phyloP scores from a whole-genome alignment of 1,284 basidiomycete genomes.

The Agroathelia rolfsii region DNA sequence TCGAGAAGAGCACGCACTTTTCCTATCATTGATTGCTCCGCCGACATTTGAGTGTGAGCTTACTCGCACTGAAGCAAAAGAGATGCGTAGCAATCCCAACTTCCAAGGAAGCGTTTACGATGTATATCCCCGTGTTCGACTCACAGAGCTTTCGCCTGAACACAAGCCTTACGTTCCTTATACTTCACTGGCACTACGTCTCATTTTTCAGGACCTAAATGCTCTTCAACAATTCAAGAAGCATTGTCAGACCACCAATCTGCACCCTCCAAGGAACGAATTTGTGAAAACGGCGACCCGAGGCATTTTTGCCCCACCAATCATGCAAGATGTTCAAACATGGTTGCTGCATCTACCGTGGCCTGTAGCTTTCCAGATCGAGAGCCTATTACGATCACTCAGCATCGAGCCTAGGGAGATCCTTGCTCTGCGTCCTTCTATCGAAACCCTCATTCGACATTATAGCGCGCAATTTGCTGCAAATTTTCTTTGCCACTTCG shows the following conservation, averaged over 20 bases:
- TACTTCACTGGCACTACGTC: constrained; percentile 36
- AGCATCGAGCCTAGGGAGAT: constrained; percentile 48
- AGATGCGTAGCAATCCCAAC: constrained; percentile 20
- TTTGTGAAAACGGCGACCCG: constrained; percentile 31
- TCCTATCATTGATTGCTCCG: constrained; percentile 31
- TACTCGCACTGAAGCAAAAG: constrained; percentile 3
- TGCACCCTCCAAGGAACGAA: constrained; percentile 23
- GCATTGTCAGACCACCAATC: constrained; percentile 26
- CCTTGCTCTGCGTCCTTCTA: constrained; percentile 28
- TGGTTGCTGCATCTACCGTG: constrained; percentile 39
- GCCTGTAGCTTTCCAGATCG: constrained; percentile 62
- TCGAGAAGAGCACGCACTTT: constrained; percentile 24
- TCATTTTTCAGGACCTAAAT: constrained; percentile 27
- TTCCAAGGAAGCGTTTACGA: constrained; percentile 14
- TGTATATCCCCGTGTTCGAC: constrained; percentile 12
- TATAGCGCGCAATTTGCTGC: constrained; percentile 27
- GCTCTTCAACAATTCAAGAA: constrained; percentile 30
- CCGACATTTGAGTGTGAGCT: constrained; percentile 32
- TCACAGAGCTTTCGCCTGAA: constrained; percentile 10
- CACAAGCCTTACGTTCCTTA: constrained; percentile 27
- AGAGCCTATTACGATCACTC: constrained; percentile 50
- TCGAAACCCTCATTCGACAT: constrained; percentile 30
- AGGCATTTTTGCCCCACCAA: constrained; percentile 30
- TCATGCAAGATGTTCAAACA: constrained; percentile 26
- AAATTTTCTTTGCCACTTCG: constrained; percentile 42